Conservation (phyloP, 2,329 filamentous ascomycete species). For the Fusarium sp. region DNA sequence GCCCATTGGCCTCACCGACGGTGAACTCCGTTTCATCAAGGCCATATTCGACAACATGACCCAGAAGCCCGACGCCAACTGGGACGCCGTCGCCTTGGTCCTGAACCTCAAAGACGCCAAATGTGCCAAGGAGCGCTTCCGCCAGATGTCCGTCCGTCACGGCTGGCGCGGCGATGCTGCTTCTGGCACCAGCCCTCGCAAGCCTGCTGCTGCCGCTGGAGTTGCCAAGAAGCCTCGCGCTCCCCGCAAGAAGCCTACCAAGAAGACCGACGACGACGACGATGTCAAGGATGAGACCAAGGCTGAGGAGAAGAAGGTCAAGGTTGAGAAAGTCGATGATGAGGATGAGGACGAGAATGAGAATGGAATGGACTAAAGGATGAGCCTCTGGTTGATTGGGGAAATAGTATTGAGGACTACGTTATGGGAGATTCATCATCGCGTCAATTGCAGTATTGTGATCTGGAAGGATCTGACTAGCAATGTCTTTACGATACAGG, state of each 20-base stretch:
- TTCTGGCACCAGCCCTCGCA: conserved; percentile 45
- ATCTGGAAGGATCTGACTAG: conserved; percentile 17
- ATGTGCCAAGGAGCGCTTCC: conserved; percentile 58
- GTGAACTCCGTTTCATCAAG: conserved; percentile 56
- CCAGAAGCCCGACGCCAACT: conserved; percentile 57
- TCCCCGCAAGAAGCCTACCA: conserved; percentile 48
- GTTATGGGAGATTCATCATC: conserved; percentile 1
- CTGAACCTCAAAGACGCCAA: conserved; percentile 57
- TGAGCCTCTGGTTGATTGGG: neutral
- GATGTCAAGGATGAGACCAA: conserved; percentile 37
- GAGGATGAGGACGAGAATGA: no score
- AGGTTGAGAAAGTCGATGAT: conserved; percentile 6
- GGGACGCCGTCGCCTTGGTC: conserved; percentile 53
- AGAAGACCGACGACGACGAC: conserved; percentile 48
- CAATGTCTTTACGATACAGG: neutral
- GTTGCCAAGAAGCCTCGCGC: conserved; percentile 51
- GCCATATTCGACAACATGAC: conserved; percentile 59
- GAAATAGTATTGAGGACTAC: neutral
- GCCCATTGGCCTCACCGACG: conserved; percentile 49
- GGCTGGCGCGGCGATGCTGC: conserved; percentile 52
- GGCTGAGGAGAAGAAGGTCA: conserved; percentile 21
- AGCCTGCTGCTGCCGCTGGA: conserved; percentile 43
- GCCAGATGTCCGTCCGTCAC: conserved; percentile 56
- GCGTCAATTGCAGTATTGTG: neutral
- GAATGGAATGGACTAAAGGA: conserved; percentile 5